phyloP scores from a whole-genome alignment of 2,329 filamentous ascomycete species.

The Fusarium drepaniforme region DNA sequence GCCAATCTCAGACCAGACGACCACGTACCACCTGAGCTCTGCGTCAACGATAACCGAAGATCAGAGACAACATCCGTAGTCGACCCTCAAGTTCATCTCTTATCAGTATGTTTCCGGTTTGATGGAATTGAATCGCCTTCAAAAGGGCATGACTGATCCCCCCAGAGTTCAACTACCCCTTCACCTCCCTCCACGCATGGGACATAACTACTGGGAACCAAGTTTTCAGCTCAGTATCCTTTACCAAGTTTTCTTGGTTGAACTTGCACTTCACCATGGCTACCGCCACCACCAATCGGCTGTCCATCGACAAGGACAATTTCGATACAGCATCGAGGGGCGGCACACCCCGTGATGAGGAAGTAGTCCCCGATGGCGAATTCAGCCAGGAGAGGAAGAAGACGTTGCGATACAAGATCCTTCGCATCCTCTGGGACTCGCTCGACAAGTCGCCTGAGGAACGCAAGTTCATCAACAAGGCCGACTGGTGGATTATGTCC shows the following conservation, averaged over 20 bases:
- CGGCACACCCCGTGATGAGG: neutral
- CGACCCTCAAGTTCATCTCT: too few relatives aligned
- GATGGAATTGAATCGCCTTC: too few relatives aligned
- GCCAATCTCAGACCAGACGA: too few relatives aligned
- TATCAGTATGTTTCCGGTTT: too few relatives aligned
- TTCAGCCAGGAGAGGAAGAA: neutral
- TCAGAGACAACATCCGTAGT: too few relatives aligned
- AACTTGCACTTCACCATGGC: neutral
- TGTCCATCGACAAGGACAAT: neutral
- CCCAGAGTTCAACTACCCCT: too few relatives aligned
- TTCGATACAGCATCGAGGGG: neutral
- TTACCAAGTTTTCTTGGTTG: too few relatives aligned
- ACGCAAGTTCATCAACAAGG: constrained; percentile 47
- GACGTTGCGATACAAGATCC: neutral
- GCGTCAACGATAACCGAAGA: too few relatives aligned
- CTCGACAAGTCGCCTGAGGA: constrained; percentile 50
- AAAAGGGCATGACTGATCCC: too few relatives aligned
- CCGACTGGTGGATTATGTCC: constrained; percentile 51
- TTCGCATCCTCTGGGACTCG: constrained; percentile 45
- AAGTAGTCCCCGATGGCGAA: neutral
- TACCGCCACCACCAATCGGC: neutral
- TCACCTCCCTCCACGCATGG: too few relatives aligned
- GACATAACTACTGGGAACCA: neutral
- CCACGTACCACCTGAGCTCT: too few relatives aligned
- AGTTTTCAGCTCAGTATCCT: neutral